A percentile compares a stretch with the other conserved stretches of the same genome.
phyloP scores from a whole-genome alignment of 192 early-diverging fungal genomes.

The Spinellus fusiger region DNA sequence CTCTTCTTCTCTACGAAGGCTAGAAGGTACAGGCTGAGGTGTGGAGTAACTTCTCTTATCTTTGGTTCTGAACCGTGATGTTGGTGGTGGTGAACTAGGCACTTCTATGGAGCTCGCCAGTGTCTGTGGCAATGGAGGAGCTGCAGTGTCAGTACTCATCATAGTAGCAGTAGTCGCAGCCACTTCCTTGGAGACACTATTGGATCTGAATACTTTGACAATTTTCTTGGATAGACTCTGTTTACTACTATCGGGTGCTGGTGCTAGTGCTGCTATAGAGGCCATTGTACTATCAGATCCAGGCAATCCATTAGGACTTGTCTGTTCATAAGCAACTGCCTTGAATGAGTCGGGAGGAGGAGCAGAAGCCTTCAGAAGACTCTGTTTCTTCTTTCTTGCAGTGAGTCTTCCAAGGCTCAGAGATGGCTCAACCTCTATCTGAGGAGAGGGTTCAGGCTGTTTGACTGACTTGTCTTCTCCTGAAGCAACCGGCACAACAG shows the following conservation, averaged over 20 bases:
- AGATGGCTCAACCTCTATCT: background rate
- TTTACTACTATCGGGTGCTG: too few species aligned
- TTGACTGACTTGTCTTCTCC: background rate
- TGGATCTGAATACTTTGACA: too few species aligned
- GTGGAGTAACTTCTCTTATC: background rate
- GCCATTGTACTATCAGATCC: too few species aligned
- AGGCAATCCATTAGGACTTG: too few species aligned
- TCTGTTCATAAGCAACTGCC: conserved; percentile 9
- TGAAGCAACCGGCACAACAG: background rate
- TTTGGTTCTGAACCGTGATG: background rate
- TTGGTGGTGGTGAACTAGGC: too few species aligned
- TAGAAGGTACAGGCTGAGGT: background rate
- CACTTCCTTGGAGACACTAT: too few species aligned
- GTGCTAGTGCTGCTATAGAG: background rate
- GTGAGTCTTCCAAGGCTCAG: background rate
- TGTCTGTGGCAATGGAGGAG: too few species aligned
- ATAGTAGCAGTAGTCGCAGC: too few species aligned
- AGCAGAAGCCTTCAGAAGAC: background rate
- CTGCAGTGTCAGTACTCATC: too few species aligned
- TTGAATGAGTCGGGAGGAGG: background rate
- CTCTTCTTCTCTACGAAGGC: background rate
- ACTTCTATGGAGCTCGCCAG: too few species aligned
- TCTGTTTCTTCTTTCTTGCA: background rate
- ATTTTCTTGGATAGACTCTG: too few species aligned
- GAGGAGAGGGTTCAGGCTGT: background rate